Conservation (phyloP, 2,329 filamentous ascomycete genomes). For the Fusarium circinatum region DNA sequence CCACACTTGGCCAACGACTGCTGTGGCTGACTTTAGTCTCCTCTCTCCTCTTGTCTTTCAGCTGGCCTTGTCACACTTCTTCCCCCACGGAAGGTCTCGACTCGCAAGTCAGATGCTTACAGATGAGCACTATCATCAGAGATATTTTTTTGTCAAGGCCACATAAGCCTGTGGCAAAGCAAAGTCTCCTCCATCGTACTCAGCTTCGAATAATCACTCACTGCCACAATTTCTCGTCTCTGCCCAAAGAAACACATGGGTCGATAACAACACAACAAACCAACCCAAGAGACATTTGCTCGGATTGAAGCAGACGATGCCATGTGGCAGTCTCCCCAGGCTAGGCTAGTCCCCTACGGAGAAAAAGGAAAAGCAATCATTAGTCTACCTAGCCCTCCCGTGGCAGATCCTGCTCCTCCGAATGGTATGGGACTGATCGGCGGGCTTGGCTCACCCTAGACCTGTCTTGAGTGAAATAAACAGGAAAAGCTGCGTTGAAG, state of each 20-base stretch:
- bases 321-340: constrained; percentile 34
- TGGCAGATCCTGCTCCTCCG: constrained; percentile 7
- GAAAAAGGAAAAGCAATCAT: constrained; percentile 14
- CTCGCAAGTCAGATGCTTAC: not conserved
- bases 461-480: not conserved
- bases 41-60: constrained; percentile 21
- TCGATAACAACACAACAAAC: constrained; percentile 6
- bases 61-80: constrained; percentile 27
- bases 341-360: not conserved
- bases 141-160: constrained; percentile 13
- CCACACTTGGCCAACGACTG: constrained; percentile 15
- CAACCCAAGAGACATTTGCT: not conserved
- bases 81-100: not conserved
- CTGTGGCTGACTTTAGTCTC: constrained; percentile 8
- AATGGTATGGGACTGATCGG: constrained; percentile 15
- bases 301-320: constrained; percentile 32
- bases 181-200: not conserved
- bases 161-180: constrained; percentile 30
- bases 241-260: constrained; percentile 12
- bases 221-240: constrained; percentile 17
- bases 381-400: constrained; percentile 17
- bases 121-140: not conserved
- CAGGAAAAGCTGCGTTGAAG: constrained; percentile 3
- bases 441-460: constrained; percentile 30
- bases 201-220: constrained; percentile 3